These are phyloP conservation scores for Solanum chacoense DNA, from an alignment of 305 asterid species.

Conservation along the genomic window DNA sequence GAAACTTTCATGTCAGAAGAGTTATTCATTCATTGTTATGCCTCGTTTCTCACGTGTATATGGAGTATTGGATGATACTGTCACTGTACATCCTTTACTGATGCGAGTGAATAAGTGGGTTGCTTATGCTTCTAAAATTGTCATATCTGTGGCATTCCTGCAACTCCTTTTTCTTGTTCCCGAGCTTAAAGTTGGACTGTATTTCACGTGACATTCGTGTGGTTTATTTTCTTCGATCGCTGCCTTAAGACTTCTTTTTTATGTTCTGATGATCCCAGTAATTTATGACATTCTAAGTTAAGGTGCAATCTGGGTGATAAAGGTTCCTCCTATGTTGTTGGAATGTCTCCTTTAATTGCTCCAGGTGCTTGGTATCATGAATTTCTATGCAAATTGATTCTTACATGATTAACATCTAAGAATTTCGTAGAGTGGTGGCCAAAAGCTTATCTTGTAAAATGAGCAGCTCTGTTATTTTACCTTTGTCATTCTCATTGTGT, in stretches of 20 bases:
- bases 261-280: not conserved
- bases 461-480: not conserved
- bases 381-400: not conserved
- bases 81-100: not conserved
- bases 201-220: not conserved
- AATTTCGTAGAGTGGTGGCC: not conserved
- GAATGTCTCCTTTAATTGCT: conserved; percentile 4
- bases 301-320: not conserved
- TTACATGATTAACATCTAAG: not conserved
- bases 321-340: not conserved
- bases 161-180: not conserved
- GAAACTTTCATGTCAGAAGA: not conserved
- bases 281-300: not conserved
- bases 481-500: not conserved
- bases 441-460: not conserved
- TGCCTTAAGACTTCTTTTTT: not conserved
- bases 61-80: not conserved
- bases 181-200: not conserved
- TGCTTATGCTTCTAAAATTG: not conserved
- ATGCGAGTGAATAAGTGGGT: not conserved
- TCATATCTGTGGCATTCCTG: not conserved
- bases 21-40: not conserved
- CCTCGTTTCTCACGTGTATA: not conserved
- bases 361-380: not conserved
- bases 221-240: not conserved